Evolutionary conservation across 495 filamentous ascomycete species (phyloP), one percentile per base, ranked within the genome.

Genomic region (Chaetomium tenue): DNA sequence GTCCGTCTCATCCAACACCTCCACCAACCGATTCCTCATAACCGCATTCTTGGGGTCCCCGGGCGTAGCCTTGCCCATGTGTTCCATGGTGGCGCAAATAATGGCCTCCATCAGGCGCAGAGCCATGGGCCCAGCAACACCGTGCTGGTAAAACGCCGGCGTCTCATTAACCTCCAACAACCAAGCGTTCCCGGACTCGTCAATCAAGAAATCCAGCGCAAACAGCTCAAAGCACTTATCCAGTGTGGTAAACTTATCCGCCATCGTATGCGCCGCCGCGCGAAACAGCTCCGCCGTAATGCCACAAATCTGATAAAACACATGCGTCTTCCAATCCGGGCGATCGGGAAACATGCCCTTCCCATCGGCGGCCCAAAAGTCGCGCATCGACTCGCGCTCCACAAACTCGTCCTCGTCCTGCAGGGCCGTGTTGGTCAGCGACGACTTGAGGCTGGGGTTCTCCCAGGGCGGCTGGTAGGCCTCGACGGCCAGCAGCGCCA

Each of bases 401-500:
- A 58, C 59, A 1, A 69, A 42, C 18, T 63, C 70, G 12, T 61
- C 67, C 15, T 57, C 64, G 26, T 69, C 67, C 74, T 93, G 91
- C 39, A 93, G 84, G 70, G 91, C 93, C 47, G 91, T 94, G 67
- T 94, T 94, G 7, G 91, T 95, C 12, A 95, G 81, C 69, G 58
- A 65, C 26, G 67, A 53, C 55, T 55, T 53, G 15, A 71, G 56
- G 23, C 28, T 53, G 18, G 70, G 62, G 37, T 60, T 44, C 63
- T 67, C 60, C 70, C 70, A 71, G 8, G 70, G 70, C 2, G 81
- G 68, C 40, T 72, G 69, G 74, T 92, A 93, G 5, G 80, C 68
- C 53, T 82, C 76, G 18, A 81, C 84, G 4, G 90, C 88, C 71
- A 93, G 91, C 33, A 93, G 83, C 4, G 89, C 88, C 18, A 93